Conservation (phyloP, 805 yeast species). For the Starmerella stellata region DNA sequence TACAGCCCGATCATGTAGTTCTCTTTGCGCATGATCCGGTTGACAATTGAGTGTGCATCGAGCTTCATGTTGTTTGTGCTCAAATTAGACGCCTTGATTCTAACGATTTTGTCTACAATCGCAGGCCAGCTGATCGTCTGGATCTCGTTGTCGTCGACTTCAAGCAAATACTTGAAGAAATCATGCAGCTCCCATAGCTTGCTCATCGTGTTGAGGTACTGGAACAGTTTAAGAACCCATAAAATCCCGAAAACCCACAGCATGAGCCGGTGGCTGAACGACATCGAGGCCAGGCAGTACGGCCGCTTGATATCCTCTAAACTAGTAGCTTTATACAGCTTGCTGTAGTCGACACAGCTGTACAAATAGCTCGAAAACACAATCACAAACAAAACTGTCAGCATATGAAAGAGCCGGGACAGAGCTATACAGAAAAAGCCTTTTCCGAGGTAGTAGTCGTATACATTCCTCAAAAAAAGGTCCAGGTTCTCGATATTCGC, state of each 20-base stretch:
- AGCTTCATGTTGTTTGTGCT: slow-evolving; percentile 31
- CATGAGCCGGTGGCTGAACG: slow-evolving; percentile 37
- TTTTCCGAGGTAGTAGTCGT: slow-evolving; percentile 66
- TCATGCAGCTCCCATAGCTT: slow-evolving; percentile 55
- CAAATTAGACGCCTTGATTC: slow-evolving; percentile 36
- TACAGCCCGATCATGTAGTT: slow-evolving; percentile 82
- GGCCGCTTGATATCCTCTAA: slow-evolving; percentile 29
- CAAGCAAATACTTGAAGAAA: slow-evolving; percentile 56
- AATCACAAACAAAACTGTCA: slow-evolving; percentile 63
- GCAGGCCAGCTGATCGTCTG: slow-evolving; percentile 89
- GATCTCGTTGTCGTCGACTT: slow-evolving; percentile 60
- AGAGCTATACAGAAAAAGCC: slow-evolving; percentile 69
- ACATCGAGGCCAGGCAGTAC: slow-evolving; percentile 31
- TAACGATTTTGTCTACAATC: slow-evolving; percentile 57
- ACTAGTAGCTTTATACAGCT: slow-evolving; percentile 22
- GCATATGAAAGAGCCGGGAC: slow-evolving; percentile 44
- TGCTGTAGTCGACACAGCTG: slow-evolving; percentile 58
- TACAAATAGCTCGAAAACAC: slow-evolving; percentile 60
- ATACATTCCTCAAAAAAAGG: slow-evolving; percentile 62
- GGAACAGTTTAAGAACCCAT: slow-evolving; percentile 26
- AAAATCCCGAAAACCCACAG: slow-evolving; percentile 40
- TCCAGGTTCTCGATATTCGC: slow-evolving; percentile 89
- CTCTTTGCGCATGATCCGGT: slow-evolving; percentile 86
- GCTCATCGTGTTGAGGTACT: slow-evolving; percentile 40
- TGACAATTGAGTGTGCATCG: slow-evolving; percentile 88